Evolutionary conservation across 768 basidiomycete genomes (phyloP), one percentile per base, ranked within the genome.

Genomic region (Termitomyces sp.): DNA sequence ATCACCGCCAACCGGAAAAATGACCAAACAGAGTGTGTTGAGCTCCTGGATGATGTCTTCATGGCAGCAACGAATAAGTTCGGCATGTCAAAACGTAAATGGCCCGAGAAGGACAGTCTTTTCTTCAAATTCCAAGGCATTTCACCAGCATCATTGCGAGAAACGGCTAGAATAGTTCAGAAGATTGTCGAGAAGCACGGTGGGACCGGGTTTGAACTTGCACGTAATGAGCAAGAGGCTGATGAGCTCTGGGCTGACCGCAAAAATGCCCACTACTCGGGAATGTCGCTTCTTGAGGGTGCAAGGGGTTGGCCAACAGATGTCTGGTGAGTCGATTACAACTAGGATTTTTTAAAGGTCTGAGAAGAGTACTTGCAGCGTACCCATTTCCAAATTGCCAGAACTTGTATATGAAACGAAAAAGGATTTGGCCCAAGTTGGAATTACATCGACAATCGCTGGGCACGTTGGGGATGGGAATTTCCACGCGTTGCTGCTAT

Each of bases 41-140:
- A 95, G 63, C 82, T 94, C 7, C 77, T 90, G 27, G 93, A 96
- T 67, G 80, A 83, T 46, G 70, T 77, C 43, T 84, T 86, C 69
- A 87, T 92, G 81, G 69, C 74, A 34, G 80, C 86, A 5, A 77
- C 79, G 38, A 86, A 88, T 69, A 72, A 74, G 43, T 80, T 73
- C 55, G 83, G 82, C 62, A 77, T 73, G 59, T 85, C 81, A 29
- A 68, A 68, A 37, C 78, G 75, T 40, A 78, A 78, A 58, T 92
- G 85, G 71, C 80, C 81, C 0, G 83, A 80, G 53, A 75, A 73
- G 27, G 90, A 92, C 66, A 84, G 81, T 21, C 77, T 96, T 11
- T 92, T 93, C 74, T 89, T 96, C 80, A 92, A 94, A 69, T 85
- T 96, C 68, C 90, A 92, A 63, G 90, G 90, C 11, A 79, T 85